A percentile compares a stretch with the other conserved stretches of the same genome.
These are phyloP conservation scores for Graphiopsis chlorocephala DNA, from an alignment of 2,329 filamentous ascomycete genomes.

Conservation along the genomic window DNA sequence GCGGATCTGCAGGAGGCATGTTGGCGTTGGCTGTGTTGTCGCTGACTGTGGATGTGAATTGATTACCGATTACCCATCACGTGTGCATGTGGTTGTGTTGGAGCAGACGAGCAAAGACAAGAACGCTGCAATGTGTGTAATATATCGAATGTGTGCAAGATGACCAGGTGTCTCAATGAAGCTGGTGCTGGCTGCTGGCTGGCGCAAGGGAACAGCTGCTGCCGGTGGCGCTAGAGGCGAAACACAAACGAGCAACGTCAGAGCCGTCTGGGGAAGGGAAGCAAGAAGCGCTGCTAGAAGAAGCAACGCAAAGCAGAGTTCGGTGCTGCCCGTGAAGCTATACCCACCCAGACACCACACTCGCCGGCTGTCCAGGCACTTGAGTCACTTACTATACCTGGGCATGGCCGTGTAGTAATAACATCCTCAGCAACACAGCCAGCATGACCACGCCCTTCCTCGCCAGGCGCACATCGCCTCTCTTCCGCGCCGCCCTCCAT, in stretches of 20 bases:
- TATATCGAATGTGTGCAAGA: neutral
- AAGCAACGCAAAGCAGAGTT: neutral
- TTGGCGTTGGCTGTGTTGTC: neutral
- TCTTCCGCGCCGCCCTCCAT: constrained; percentile 13
- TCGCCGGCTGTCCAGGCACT: neutral
- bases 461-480: constrained; percentile 10
- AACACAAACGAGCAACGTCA: neutral
- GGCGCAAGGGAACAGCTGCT: neutral
- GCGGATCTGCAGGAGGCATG: constrained; percentile 33
- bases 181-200: neutral
- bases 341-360: neutral
- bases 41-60: neutral
- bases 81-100: neutral
- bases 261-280: neutral
- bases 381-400: neutral
- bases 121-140: neutral
- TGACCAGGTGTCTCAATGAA: constrained; percentile 5
- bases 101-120: neutral
- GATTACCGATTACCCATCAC: neutral
- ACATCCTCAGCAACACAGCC: neutral
- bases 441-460: constrained; percentile 6
- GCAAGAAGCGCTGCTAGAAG: neutral
- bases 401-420: neutral
- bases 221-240: neutral
- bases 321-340: neutral